Conservation (phyloP, 2,329 filamentous ascomycete genomes). For the Tolypocladium paradoxum region DNA sequence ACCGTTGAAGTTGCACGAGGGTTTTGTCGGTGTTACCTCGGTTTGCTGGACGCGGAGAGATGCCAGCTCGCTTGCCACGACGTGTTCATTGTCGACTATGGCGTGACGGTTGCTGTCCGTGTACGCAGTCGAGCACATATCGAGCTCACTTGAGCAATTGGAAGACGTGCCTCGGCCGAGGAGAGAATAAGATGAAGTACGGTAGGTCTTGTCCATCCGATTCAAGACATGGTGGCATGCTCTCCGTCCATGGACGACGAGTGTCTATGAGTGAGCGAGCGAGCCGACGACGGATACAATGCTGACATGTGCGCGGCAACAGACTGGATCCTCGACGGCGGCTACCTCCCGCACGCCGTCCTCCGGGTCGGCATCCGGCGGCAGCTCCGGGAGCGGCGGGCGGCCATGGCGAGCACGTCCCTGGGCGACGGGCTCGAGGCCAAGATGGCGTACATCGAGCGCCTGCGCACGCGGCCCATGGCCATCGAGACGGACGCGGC, state of each 20-base stretch:
- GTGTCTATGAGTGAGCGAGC: no score
- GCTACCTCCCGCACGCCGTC: conserved; percentile 51
- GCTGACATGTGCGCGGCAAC: background rate
- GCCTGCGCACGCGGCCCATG: conserved; percentile 50
- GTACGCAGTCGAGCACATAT: background rate
- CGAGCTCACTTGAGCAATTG: background rate
- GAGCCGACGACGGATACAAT: no score
- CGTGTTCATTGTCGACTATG: background rate
- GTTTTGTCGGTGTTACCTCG: no score
- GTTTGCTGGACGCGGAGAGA: background rate
- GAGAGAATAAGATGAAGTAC: conserved; percentile 5
- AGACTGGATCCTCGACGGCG: conserved; percentile 53
- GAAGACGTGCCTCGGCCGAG: background rate
- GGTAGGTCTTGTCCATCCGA: background rate
- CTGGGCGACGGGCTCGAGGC: conserved; percentile 40
- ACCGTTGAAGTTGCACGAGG: no score
- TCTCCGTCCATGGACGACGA: no score
- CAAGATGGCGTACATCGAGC: conserved; percentile 54
- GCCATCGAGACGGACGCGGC: conserved; percentile 56
- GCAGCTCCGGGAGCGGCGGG: conserved; percentile 52
- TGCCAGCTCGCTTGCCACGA: background rate
- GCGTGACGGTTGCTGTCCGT: no score
- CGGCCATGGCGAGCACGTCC: conserved; percentile 41
- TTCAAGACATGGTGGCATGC: no score
- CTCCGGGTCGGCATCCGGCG: conserved; percentile 55